A percentile compares a stretch with the other conserved stretches of the same genome.
These are phyloP conservation scores for Sporobolomyces roseus DNA, from an alignment of 768 basidiomycete species.

Conservation along the genomic window DNA sequence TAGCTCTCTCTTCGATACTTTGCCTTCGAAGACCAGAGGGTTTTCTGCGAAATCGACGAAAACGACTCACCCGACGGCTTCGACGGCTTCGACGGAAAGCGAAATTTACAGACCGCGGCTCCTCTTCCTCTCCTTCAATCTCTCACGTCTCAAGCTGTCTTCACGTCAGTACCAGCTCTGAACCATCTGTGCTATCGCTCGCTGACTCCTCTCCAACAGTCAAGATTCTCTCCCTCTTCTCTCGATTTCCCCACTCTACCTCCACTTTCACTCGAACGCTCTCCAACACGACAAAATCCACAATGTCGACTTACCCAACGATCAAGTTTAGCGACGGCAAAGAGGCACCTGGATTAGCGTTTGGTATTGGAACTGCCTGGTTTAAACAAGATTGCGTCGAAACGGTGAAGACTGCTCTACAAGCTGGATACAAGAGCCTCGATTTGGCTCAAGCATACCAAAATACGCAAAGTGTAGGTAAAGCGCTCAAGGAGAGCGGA, in stretches of 20 bases:
- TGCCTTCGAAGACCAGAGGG: too few relatives aligned
- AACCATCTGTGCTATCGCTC: too few relatives aligned
- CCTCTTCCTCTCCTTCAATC: too few relatives aligned
- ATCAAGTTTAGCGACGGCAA: slow-evolving; percentile 18
- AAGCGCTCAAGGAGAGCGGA: slow-evolving; percentile 44
- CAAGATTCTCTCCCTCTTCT: background rate
- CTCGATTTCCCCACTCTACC: background rate
- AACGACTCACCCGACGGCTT: too few relatives aligned
- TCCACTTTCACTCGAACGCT: background rate
- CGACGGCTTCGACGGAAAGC: too few relatives aligned
- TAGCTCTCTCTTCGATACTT: too few relatives aligned
- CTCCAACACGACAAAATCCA: too few relatives aligned
- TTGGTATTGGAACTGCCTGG: slow-evolving; percentile 25
- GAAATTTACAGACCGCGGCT: too few relatives aligned
- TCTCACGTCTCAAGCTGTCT: too few relatives aligned
- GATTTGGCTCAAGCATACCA: slow-evolving; percentile 46
- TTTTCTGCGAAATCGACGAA: too few relatives aligned
- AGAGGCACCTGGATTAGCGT: slow-evolving; percentile 14
- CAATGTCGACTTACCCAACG: slow-evolving; percentile 20
- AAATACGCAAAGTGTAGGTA: slow-evolving; percentile 46
- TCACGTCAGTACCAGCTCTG: too few relatives aligned
- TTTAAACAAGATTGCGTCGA: slow-evolving; percentile 8
- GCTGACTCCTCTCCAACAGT: too few relatives aligned
- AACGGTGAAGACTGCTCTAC: slow-evolving; percentile 40
- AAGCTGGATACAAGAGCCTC: slow-evolving; percentile 45